These are phyloP conservation scores for Penicillium riverlandense DNA, from an alignment of 495 filamentous ascomycete species.

Conservation along the genomic window DNA sequence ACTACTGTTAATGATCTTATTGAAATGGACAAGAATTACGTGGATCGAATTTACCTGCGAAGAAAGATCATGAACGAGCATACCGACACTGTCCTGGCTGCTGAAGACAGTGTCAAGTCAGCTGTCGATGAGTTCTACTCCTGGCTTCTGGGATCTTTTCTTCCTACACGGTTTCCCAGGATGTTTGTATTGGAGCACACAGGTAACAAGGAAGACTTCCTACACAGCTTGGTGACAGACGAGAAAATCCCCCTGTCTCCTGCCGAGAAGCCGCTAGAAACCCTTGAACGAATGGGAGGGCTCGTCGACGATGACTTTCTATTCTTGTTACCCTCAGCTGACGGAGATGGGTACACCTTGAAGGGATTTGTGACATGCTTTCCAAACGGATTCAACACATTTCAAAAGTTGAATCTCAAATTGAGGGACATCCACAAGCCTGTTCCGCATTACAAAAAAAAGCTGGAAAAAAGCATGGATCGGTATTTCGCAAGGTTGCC, in stretches of 20 bases:
- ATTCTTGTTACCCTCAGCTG: conserved; percentile 47
- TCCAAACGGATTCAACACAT: conserved; percentile 59
- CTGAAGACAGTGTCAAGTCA: conserved; percentile 22
- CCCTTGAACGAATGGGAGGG: conserved; percentile 44
- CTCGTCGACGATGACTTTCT: conserved; percentile 69
- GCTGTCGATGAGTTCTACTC: conserved; percentile 61
- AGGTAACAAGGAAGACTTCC: not conserved
- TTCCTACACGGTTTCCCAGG: conserved; percentile 55
- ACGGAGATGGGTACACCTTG: conserved; percentile 40
- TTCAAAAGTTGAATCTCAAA: conserved; percentile 51
- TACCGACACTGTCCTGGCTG: conserved; percentile 18
- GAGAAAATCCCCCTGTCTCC: conserved; percentile 5
- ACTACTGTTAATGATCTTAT: conserved; percentile 50
- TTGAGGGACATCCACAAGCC: conserved; percentile 60
- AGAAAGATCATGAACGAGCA: conserved; percentile 39
- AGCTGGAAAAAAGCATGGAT: conserved; percentile 66
- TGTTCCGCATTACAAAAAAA: conserved; percentile 57
- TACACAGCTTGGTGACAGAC: conserved; percentile 2
- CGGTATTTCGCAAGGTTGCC: conserved; percentile 49
- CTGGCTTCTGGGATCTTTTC: conserved; percentile 52
- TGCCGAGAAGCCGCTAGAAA: not conserved
- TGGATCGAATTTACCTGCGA: conserved; percentile 44
- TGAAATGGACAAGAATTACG: conserved; percentile 57
- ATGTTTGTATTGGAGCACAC: conserved; percentile 40
- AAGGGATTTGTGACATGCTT: conserved; percentile 62